Conservation (phyloP, 176 grass and related monocot species). For the Musa itinerans region DNA sequence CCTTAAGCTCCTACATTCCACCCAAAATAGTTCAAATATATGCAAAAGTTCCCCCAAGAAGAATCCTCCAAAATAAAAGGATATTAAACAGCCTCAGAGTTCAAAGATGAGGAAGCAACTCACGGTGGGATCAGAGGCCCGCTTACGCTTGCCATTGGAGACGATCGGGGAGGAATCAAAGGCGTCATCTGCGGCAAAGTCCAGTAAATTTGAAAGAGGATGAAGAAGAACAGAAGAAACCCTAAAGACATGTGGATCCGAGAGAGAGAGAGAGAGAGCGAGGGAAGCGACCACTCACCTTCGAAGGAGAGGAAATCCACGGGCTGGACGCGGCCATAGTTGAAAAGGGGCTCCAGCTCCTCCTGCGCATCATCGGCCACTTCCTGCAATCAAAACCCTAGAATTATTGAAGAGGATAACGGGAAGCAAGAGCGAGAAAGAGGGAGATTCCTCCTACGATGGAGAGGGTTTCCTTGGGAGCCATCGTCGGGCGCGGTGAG, state of each 20-base stretch:
- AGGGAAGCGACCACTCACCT: slow-evolving; percentile 26
- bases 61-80: not conserved
- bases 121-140: not conserved
- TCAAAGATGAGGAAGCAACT: slow-evolving; percentile 1
- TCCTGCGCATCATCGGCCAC: slow-evolving; percentile 21
- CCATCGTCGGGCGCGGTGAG: not conserved
- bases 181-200: slow-evolving; percentile 39
- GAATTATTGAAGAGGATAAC: not conserved
- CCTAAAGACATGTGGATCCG: not conserved
- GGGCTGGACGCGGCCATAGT: slow-evolving; percentile 72
- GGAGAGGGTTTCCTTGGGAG: not conserved
- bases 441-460: not conserved
- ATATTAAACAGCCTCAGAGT: not conserved
- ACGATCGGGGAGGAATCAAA: slow-evolving; percentile 60
- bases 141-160: slow-evolving; percentile 45
- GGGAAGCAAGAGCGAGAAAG: not conserved
- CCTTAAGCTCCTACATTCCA: slow-evolving; percentile 14
- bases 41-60: not conserved
- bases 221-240: no score
- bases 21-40: not conserved
- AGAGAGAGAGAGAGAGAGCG: not conserved
- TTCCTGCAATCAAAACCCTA: not conserved
- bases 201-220: not conserved
- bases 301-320: slow-evolving; percentile 47
- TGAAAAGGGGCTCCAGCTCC: slow-evolving; percentile 90